Conservation (phyloP, 805 yeast species). For the Osmozyma mogii region DNA sequence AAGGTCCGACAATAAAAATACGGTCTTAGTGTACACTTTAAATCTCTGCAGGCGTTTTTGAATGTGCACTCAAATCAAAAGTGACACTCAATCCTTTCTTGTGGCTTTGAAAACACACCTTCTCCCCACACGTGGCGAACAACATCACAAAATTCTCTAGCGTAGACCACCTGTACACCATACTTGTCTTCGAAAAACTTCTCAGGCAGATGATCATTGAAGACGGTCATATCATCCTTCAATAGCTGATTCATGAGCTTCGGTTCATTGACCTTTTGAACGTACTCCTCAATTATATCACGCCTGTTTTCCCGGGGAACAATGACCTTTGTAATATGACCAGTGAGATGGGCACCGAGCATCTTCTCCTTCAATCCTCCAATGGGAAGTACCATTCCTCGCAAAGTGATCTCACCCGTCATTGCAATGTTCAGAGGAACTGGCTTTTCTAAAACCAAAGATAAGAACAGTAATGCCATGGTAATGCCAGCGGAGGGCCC, state of each 20-base stretch:
- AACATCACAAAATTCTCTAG: slow-evolving; percentile 74
- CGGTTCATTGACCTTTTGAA: slow-evolving; percentile 26
- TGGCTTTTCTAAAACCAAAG: slow-evolving; percentile 35
- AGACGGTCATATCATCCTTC: slow-evolving; percentile 27
- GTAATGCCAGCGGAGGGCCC: slow-evolving; percentile 47
- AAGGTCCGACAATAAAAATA: too few relatives aligned
- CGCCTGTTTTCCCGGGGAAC: slow-evolving; percentile 65
- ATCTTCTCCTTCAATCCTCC: slow-evolving; percentile 78
- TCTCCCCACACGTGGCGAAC: slow-evolving; percentile 63
- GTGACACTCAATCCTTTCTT: too few relatives aligned
- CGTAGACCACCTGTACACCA: slow-evolving; percentile 55
- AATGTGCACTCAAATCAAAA: too few relatives aligned
- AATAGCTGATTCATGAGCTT: slow-evolving; percentile 27
- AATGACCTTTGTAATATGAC: slow-evolving; percentile 48
- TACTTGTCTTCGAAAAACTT: slow-evolving; percentile 42
- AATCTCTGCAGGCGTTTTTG: too few relatives aligned
- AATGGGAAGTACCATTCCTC: slow-evolving; percentile 73
- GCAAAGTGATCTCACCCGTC: slow-evolving; percentile 80
- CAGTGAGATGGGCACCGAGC: slow-evolving; percentile 68
- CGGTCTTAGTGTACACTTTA: too few relatives aligned
- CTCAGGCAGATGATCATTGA: slow-evolving; percentile 40
- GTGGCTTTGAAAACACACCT: slow-evolving; percentile 23
- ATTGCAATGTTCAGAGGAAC: slow-evolving; percentile 52
- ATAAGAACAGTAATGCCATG: slow-evolving; percentile 40
- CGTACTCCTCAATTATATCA: slow-evolving; percentile 57